Evolutionary conservation across 805 yeast genomes (phyloP), one percentile per base, ranked within the genome.

Genomic region (Lipomyces anomalus): DNA sequence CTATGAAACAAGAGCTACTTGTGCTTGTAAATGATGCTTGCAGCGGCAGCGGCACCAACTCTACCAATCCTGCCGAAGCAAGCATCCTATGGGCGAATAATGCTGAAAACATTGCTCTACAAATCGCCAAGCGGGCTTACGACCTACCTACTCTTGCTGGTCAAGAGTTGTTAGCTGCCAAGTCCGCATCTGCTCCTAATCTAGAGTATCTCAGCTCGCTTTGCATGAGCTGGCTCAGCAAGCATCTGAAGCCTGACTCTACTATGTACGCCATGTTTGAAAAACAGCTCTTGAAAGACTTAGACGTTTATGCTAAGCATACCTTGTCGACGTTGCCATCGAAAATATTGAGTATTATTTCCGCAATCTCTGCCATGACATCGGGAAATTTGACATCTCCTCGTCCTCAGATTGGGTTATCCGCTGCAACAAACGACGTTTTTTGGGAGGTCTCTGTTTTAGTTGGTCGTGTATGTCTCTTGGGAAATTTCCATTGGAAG

Each of bases 401-500:
- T 9, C n/a, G n/a, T n/a, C n/a, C n/a, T n/a, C n/a, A n/a, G n/a
- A n/a, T n/a, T n/a, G n/a, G n/a, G n/a, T n/a, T n/a, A n/a, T n/a
- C n/a, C 4, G 53, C 55, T 11, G 40, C 38, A 18, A 23, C 40
- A n/a, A 20, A 37, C 6, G 54, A 51, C 29, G 55, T 51, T 6
- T 38, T 43, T 11, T 42, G 35, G n/a, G 54, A 51, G 30, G 48
- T 51, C 17, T 35, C 36, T 9, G 41, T 45, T 22, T 24, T 51
- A 39, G 47, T 53, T 9, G 47, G 46, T 16, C 30, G 54, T 5
- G 30, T 51, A 16, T 42, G 48, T 29, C 37, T 45, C 32, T 42
- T 51, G 13, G 54, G 48, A 3, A 43, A 45, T 22, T 51, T 48
- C 39, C 55, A 51, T 16, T 51, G 55, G 55, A 35, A 42, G 22